Conservation (phyloP, 106 monocot species). For the Allium cepa region DNA sequence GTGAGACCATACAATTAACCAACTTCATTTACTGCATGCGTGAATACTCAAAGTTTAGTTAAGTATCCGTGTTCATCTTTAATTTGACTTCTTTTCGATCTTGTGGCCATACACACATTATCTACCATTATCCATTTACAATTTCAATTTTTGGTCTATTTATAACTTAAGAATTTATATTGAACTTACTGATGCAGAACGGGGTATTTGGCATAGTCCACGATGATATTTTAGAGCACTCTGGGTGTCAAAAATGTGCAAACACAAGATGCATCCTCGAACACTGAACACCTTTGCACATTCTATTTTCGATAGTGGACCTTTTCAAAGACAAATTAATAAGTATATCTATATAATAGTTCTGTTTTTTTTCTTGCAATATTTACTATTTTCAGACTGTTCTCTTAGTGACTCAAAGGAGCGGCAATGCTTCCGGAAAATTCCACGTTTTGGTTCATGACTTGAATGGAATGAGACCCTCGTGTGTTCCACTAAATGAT, state of each 20-base stretch:
- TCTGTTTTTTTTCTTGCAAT: neutral
- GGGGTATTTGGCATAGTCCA: slow-evolving; percentile 32
- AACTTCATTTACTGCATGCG: neutral
- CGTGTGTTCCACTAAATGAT: slow-evolving; percentile 86
- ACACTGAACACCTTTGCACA: slow-evolving; percentile 54
- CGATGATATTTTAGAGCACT: slow-evolving; percentile 32
- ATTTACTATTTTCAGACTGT: slow-evolving; percentile 27
- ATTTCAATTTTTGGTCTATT: neutral
- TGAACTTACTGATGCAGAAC: slow-evolving; percentile 16
- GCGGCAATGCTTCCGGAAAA: slow-evolving; percentile 72
- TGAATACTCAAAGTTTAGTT: neutral
- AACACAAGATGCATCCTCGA: slow-evolving; percentile 55
- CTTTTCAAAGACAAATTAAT: slow-evolving; percentile 12
- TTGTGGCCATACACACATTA: neutral
- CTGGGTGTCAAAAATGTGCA: slow-evolving; percentile 48
- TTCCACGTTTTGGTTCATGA: slow-evolving; percentile 74
- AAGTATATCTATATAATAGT: neutral
- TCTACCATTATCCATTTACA: neutral
- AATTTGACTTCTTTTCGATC: neutral
- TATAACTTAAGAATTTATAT: neutral
- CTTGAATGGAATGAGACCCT: slow-evolving; percentile 66
- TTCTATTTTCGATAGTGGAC: slow-evolving; percentile 61
- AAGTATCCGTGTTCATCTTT: neutral
- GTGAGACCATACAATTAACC: slow-evolving; percentile 23
- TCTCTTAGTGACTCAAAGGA: slow-evolving; percentile 78